Base-by-base conservation (phyloP, 2,329 filamentous ascomycete species). In the Periconia digitata region DNA sequence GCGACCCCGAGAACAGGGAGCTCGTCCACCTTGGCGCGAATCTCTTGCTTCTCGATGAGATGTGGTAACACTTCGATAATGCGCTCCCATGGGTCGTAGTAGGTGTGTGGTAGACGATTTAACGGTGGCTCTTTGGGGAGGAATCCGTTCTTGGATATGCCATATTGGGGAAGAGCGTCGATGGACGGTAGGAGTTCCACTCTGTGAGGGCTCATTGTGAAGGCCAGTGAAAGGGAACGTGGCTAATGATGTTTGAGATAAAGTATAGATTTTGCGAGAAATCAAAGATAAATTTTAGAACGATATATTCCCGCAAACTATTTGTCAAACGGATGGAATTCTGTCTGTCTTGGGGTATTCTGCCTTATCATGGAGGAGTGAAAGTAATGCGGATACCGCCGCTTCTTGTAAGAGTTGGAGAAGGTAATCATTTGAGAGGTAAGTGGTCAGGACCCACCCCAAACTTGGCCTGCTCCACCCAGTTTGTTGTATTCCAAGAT, bases 1-100 rank as follows among this genome's bases (percentile, higher is more conserved):
- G 79, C 76, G 45, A 89, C 90, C 44, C 85, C 87, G 56, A 95
- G 82, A 43, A 91, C 75, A 3, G 90, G 88, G 51, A 95, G 78
- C 41, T 79, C 77, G 59, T 92, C 84, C 48, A 95, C 80, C 52
- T 87, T 81, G 43, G 82, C 79, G 40, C 89, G 84, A 49, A 95
- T 78, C 45, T 88, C 83, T 64, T 85, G 86, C 67, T 82, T 90
- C 45, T 92, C 79, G 44, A 95, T 83, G 43, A 95, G 77, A 1
- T 81, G 79, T 68, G 92, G 90, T 15, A 96, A 77, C 62, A 92
- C 90, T 53, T 84, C 79, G 34, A 85, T 82, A 41, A 94, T 82
- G 38, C 84, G 80, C 72, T 96, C 91, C 91, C 91, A 96, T 66
- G 89, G 87, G 70, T 87, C 85, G 72, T 95, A 96, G 74, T 94